These are phyloP conservation scores for Chrysanthemum lavandulifolium DNA, from an alignment of 129 eudicot genomes.

Conservation along the genomic window DNA sequence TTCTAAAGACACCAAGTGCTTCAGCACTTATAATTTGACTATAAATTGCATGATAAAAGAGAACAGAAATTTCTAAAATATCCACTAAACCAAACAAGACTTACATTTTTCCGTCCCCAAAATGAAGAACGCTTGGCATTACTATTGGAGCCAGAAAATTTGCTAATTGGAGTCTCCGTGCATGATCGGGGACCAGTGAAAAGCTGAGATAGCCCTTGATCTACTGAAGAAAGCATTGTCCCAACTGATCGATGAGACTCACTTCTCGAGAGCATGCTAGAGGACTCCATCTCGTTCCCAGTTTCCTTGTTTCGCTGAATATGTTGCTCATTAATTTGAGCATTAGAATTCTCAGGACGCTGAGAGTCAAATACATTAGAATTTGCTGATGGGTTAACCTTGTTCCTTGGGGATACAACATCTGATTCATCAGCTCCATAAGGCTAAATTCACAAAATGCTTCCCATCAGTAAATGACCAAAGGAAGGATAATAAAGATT, in stretches of 20 bases:
- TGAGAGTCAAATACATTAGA: constrained; percentile 43
- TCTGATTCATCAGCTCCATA: constrained; percentile 75
- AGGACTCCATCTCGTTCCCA: constrained; percentile 42
- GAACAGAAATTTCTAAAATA: constrained; percentile 6
- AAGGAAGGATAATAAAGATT: no score
- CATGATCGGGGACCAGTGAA: constrained; percentile 51
- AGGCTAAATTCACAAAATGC: constrained; percentile 38
- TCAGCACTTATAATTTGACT: neutral
- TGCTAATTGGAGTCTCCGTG: constrained; percentile 49
- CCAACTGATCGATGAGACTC: constrained; percentile 82
- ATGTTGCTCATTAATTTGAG: constrained; percentile 40
- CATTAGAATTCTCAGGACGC: constrained; percentile 29
- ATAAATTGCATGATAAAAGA: neutral
- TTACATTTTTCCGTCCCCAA: constrained; percentile 85
- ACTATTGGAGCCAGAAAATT: constrained; percentile 41
- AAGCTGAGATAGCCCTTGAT: constrained; percentile 45
- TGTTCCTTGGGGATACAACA: constrained; percentile 48
- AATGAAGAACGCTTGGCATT: constrained; percentile 65
- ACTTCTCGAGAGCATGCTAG: constrained; percentile 35
- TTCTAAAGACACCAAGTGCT: no score
- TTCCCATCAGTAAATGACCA: constrained; percentile 4
- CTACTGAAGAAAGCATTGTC: constrained; percentile 76
- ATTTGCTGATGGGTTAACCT: constrained; percentile 32
- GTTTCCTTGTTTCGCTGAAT: constrained; percentile 32
- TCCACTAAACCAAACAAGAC: constrained; percentile 22